These are phyloP conservation scores for Lachnellula arida DNA, from an alignment of 2,329 filamentous ascomycete species.

Conservation along the genomic window DNA sequence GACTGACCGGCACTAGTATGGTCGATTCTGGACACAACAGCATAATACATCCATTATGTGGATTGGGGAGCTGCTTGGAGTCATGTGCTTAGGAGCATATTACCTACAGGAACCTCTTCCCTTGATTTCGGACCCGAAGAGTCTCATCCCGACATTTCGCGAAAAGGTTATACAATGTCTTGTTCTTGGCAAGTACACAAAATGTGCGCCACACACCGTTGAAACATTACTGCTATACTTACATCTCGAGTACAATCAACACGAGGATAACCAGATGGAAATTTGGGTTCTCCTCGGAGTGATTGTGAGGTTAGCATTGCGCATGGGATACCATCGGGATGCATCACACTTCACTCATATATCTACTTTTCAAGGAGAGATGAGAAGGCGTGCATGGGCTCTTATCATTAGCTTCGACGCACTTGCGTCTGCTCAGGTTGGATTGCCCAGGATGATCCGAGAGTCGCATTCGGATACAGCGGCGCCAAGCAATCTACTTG, in stretches of 20 bases:
- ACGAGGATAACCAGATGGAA: conserved; percentile 47
- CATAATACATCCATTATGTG: conserved; percentile 39
- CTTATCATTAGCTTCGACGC: conserved; percentile 54
- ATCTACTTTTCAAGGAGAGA: conserved; percentile 51
- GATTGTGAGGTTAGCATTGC: conserved; percentile 49
- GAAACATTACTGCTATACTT: conserved; percentile 49
- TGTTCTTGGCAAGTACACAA: conserved; percentile 45
- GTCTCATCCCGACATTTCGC: conserved; percentile 43
- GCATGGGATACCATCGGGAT: conserved; percentile 55
- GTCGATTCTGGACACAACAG: conserved; percentile 29
- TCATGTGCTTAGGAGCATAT: conserved; percentile 13
- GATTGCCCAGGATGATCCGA: conserved; percentile 62
- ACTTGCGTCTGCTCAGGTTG: conserved; percentile 62
- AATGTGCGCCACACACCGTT: conserved; percentile 44
- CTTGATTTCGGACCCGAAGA: conserved; percentile 39
- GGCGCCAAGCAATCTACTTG: conserved; percentile 56
- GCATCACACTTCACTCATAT: conserved; percentile 44
- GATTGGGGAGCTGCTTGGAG: conserved; percentile 45
- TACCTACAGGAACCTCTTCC: conserved; percentile 32
- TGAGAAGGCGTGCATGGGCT: conserved; percentile 56
- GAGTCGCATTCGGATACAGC: conserved; percentile 58
- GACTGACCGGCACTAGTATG: conserved; percentile 24
- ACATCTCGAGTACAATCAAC: conserved; percentile 48
- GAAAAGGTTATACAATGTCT: conserved; percentile 49
- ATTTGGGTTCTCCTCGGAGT: conserved; percentile 50